Evolutionary conservation across 805 yeast genomes (phyloP).

Genomic region (Yarrowia divulgata): DNA sequence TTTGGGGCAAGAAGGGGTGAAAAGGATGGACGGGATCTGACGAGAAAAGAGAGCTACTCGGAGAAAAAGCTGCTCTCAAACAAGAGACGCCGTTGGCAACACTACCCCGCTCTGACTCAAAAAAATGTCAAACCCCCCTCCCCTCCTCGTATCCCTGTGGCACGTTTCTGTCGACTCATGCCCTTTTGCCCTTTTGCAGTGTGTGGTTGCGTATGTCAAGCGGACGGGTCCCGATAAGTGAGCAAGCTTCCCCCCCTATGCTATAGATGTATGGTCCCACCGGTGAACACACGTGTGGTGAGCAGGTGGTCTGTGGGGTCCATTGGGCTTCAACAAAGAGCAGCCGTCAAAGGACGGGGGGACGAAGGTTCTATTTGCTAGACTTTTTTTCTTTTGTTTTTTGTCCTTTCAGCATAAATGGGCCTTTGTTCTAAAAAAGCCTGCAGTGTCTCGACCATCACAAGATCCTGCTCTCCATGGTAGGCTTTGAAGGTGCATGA

Average conservation of each 20-base stretch:
- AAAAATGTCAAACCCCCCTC: background rate
- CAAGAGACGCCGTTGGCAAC: background rate
- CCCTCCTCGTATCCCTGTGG: constrained; percentile 9
- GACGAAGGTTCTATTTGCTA: constrained; percentile 9
- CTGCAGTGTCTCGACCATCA: constrained; percentile 6
- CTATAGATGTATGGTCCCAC: too few species aligned
- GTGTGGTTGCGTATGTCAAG: constrained; percentile 9
- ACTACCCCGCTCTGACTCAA: constrained; percentile 16
- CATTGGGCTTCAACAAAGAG: background rate
- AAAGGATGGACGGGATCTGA: background rate
- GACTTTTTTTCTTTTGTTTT: constrained; percentile 11
- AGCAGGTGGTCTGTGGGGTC: background rate
- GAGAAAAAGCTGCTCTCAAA: constrained; percentile 14
- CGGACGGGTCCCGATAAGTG: constrained; percentile 8
- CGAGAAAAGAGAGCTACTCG: background rate
- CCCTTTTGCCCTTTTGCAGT: background rate
- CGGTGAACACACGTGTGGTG: constrained; percentile 3
- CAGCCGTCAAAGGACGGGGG: background rate
- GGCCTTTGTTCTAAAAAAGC: too few species aligned
- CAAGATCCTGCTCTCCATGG: constrained; percentile 7
- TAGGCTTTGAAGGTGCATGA: constrained; percentile 14
- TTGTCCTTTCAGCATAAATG: background rate
- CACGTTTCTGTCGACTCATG: constrained; percentile 23
- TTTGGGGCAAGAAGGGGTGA: constrained; percentile 7
- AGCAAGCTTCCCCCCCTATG: constrained; percentile 11